A percentile compares a stretch with the other conserved stretches of the same genome.
Conservation (phyloP, 2,329 filamentous ascomycete genomes). For the Xylariaceae sp. region DNA sequence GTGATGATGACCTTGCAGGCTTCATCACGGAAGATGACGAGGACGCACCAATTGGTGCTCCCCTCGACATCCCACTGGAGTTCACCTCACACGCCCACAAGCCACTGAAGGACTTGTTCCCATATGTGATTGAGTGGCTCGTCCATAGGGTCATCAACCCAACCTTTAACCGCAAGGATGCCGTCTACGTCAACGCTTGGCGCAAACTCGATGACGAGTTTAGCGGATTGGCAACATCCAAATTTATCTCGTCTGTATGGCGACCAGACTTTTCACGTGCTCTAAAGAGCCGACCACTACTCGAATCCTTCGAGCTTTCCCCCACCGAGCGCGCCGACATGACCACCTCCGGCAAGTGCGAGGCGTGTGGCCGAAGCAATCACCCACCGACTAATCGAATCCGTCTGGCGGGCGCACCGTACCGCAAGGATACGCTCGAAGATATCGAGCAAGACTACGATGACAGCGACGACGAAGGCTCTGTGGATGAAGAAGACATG, state of each 20-base stretch:
- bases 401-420: slow-evolving; percentile 59
- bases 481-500: slow-evolving; percentile 39
- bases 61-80: slow-evolving; percentile 58
- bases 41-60: slow-evolving; percentile 51
- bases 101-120: slow-evolving; percentile 67
- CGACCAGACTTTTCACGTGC: slow-evolving; percentile 59
- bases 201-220: slow-evolving; percentile 67
- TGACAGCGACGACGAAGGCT: slow-evolving; percentile 31
- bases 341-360: slow-evolving; percentile 45
- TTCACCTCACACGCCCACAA: slow-evolving; percentile 63
- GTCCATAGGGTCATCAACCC: slow-evolving; percentile 74
- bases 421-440: slow-evolving; percentile 60
- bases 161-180: slow-evolving; percentile 54
- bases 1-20: slow-evolving; percentile 40
- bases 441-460: slow-evolving; percentile 48
- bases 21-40: slow-evolving; percentile 61
- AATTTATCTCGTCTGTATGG: slow-evolving; percentile 69
- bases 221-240: slow-evolving; percentile 60
- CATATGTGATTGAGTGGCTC: slow-evolving; percentile 72
- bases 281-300: slow-evolving; percentile 59
- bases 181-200: slow-evolving; percentile 64
- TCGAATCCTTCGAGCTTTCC: slow-evolving; percentile 44
- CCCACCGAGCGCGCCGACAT: slow-evolving; percentile 30
- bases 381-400: slow-evolving; percentile 64
- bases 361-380: slow-evolving; percentile 63